Evolutionary conservation across 2,329 filamentous ascomycete species (phyloP).

Genomic region (Hypoxylon rubiginosum): DNA sequence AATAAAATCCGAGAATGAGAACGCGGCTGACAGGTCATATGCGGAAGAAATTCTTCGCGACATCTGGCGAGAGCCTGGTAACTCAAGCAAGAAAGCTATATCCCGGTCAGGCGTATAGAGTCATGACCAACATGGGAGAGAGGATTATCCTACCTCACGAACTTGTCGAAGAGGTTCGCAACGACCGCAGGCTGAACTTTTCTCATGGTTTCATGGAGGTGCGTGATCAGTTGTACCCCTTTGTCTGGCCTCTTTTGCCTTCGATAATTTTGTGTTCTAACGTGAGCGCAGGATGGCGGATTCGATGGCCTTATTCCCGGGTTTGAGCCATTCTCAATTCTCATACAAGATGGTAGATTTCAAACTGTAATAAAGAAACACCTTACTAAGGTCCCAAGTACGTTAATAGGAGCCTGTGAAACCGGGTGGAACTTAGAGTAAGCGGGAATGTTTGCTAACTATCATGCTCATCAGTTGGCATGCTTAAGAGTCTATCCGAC

Average conservation of each 20-base stretch:
- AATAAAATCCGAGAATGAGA: background rate
- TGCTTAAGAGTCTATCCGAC: conserved; percentile 37
- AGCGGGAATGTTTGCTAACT: background rate
- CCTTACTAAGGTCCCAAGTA: conserved; percentile 16
- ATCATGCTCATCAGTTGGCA: conserved; percentile 19
- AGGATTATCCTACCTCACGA: conserved; percentile 36
- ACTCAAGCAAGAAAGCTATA: conserved; percentile 18
- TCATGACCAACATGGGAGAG: conserved; percentile 28
- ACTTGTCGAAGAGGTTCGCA: conserved; percentile 46
- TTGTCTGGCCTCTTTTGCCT: background rate
- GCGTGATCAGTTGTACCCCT: conserved; percentile 14
- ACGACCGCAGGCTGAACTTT: conserved; percentile 43
- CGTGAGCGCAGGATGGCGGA: conserved; percentile 7
- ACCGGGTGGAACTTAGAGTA: too few species aligned
- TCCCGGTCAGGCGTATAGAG: conserved; percentile 19
- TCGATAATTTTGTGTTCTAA: background rate
- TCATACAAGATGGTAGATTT: conserved; percentile 6
- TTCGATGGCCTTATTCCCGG: conserved; percentile 12
- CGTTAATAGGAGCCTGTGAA: background rate
- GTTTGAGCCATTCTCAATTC: conserved; percentile 8
- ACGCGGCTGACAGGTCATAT: background rate
- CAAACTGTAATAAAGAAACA: conserved; percentile 14
- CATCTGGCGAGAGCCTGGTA: conserved; percentile 4
- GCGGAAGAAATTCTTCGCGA: conserved; percentile 13
- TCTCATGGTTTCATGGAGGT: conserved; percentile 44